Conservation (phyloP, 495 filamentous ascomycete species). For the Hypoxylon lienhwacheense region DNA sequence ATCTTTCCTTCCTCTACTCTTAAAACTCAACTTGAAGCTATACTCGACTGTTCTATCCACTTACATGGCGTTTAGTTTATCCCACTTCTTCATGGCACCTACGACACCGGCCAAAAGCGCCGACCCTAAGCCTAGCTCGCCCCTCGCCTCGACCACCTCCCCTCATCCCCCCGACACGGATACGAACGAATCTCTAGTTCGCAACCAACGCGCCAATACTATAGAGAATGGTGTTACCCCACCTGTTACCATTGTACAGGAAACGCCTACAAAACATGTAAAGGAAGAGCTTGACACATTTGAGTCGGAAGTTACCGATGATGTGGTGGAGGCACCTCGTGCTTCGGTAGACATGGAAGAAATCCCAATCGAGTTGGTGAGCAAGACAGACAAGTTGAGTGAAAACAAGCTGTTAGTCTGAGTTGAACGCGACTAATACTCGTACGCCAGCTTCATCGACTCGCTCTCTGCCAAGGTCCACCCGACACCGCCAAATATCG, state of each 20-base stretch:
- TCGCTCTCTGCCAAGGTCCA: conserved; percentile 87
- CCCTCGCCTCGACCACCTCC: conserved; percentile 52
- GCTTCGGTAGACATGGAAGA: conserved; percentile 72
- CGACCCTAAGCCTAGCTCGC: conserved; percentile 31
- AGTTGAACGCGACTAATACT: conserved; percentile 20
- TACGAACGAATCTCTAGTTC: conserved; percentile 43
- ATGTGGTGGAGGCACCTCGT: conserved; percentile 55
- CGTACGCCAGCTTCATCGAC: conserved; percentile 74
- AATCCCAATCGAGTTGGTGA: conserved; percentile 88
- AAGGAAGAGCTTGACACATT: conserved; percentile 48
- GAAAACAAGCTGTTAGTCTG: not conserved
- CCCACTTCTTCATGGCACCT: conserved; percentile 34
- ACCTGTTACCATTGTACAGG: conserved; percentile 41
- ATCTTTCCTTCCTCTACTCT: not conserved
- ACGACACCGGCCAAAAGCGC: conserved; percentile 41
- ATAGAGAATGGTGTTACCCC: conserved; percentile 58
- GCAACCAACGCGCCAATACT: conserved; percentile 62
- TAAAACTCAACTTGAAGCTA: conserved; percentile 1
- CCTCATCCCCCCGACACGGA: conserved; percentile 55
- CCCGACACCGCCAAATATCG: conserved; percentile 77
- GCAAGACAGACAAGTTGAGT: conserved; percentile 79
- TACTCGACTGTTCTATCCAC: not conserved
- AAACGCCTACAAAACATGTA: conserved; percentile 24
- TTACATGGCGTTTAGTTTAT: conserved; percentile 17
- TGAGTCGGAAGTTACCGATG: conserved; percentile 55